Conservation (phyloP, 257 asterid genomes). For the Nicotiana benthamiana region DNA sequence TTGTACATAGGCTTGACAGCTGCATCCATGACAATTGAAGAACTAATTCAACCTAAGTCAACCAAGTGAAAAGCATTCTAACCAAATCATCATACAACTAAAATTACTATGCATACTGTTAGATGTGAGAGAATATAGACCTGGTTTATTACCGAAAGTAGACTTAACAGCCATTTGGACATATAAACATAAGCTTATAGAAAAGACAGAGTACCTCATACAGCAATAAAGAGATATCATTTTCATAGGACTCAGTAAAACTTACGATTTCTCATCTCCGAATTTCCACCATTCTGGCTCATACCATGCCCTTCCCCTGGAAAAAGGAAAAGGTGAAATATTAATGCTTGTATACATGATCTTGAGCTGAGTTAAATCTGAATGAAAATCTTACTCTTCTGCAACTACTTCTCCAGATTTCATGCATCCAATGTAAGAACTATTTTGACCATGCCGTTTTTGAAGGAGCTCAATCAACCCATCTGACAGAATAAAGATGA, state of each 20-base stretch:
- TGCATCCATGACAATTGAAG: not conserved
- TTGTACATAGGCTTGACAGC: not conserved
- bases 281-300: constrained; percentile 99
- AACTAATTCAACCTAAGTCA: not conserved
- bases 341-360: not conserved
- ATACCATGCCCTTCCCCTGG: constrained; percentile 88
- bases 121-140: not conserved
- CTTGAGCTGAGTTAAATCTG: constrained; percentile 7
- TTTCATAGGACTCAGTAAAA: constrained; percentile 1
- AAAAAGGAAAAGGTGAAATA: constrained; percentile 7
- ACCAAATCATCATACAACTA: not conserved
- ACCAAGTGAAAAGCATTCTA: not conserved
- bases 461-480: constrained; percentile 68
- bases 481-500: constrained; percentile 32
- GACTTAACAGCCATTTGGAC: constrained; percentile 1
- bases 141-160: not conserved
- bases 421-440: constrained; percentile 93
- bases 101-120: not conserved
- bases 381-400: constrained; percentile 59
- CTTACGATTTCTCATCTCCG: constrained; percentile 92
- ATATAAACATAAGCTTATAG: not conserved
- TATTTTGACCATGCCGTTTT: constrained; percentile 55
- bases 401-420: constrained; percentile 80
- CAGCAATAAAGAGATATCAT: not conserved
- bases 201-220: not conserved